Evolutionary conservation across 78 protist genomes (phyloP).

Genomic region (Bigelowiella natans): DNA sequence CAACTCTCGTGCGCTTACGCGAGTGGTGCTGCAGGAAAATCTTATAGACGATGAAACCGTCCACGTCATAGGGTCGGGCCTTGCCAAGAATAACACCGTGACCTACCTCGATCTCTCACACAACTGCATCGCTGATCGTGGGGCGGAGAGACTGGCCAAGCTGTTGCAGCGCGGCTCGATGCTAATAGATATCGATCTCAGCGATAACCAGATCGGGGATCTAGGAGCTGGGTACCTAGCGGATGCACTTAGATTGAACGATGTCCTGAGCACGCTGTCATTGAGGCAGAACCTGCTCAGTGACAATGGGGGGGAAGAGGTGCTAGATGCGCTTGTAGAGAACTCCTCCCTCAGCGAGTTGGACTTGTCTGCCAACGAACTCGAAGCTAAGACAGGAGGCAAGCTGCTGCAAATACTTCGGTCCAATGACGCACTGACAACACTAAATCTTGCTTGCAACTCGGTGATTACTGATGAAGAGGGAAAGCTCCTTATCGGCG

Average conservation of each 20-base stretch:
- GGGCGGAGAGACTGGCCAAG: not conserved
- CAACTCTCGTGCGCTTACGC: too few relatives aligned
- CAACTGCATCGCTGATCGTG: not conserved
- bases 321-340: not conserved
- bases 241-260: not conserved
- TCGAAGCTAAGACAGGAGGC: too few relatives aligned
- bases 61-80: not conserved
- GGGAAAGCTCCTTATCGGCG: too few relatives aligned
- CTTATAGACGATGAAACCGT: too few relatives aligned
- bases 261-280: not conserved
- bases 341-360: not conserved
- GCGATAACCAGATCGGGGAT: not conserved
- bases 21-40: too few relatives aligned
- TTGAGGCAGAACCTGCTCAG: too few relatives aligned
- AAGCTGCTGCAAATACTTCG: too few relatives aligned
- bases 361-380: not conserved
- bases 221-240: not conserved
- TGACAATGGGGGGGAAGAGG: not conserved
- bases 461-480: too few relatives aligned
- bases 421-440: too few relatives aligned
- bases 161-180: not conserved
- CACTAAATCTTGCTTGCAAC: too few relatives aligned
- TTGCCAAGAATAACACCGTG: not conserved
- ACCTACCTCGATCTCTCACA: not conserved
- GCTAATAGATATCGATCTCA: not conserved